Evolutionary conservation across 192 early-diverging fungal species (phyloP).

Genomic region (Glomus cerebriforme): DNA sequence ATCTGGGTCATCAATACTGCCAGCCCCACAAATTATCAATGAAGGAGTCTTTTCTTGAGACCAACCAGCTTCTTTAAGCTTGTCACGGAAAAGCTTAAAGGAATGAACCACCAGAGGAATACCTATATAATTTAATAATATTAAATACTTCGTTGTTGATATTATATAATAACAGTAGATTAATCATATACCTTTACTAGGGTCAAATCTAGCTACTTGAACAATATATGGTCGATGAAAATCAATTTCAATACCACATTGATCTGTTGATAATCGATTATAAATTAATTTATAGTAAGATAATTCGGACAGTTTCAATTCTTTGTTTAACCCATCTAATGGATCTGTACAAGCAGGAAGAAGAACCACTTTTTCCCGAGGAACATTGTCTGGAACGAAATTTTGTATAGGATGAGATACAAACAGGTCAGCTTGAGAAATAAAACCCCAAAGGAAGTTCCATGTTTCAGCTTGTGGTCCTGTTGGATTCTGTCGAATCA

Average conservation of each 20-base stretch:
- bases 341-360: constrained; percentile 78
- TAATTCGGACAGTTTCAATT: constrained; percentile 51
- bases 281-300: constrained; percentile 76
- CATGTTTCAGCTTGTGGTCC: constrained; percentile 76
- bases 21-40: constrained; percentile 57
- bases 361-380: constrained; percentile 57
- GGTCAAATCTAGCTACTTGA: constrained; percentile 85
- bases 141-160: background rate
- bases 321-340: constrained; percentile 84
- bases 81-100: constrained; percentile 63
- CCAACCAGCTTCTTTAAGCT: constrained; percentile 42
- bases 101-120: constrained; percentile 74
- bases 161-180: background rate
- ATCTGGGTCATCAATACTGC: constrained; percentile 85
- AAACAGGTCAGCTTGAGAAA: constrained; percentile 74
- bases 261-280: constrained; percentile 74
- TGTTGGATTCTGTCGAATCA: constrained; percentile 54
- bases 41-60: background rate
- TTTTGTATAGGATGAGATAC: constrained; percentile 75
- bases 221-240: constrained; percentile 72
- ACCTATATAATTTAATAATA: constrained; percentile 27
- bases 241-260: constrained; percentile 61
- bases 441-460: constrained; percentile 76
- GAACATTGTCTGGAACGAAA: constrained; percentile 75
- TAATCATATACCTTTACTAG: constrained; percentile 64